Percentiles rank a stretch among this genome's conserved stretches.
Evolutionary conservation across 768 basidiomycete genomes (phyloP).

Genomic region (Tricholoma bakamatsutake): DNA sequence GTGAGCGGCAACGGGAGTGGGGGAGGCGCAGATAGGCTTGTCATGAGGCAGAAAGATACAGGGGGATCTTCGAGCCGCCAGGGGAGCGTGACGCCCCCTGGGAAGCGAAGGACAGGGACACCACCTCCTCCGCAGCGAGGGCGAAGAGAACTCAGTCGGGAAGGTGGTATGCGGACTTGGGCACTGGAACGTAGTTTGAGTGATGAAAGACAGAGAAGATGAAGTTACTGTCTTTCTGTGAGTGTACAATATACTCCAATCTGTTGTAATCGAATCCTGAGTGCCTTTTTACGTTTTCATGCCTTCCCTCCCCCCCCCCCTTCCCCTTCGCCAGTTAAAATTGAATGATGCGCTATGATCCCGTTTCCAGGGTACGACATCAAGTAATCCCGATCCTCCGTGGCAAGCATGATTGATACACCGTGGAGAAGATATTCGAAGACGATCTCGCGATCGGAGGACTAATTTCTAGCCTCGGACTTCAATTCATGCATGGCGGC

Average conservation of each 20-base stretch:
- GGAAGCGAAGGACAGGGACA: neutral
- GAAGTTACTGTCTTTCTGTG: neutral
- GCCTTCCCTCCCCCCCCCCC: no score
- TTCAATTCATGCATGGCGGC: no score
- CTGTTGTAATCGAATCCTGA: no score
- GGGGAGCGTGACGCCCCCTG: slow-evolving; percentile 1
- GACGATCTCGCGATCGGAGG: no score
- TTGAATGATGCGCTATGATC: no score
- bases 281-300: no score
- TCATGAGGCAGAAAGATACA: slow-evolving; percentile 25
- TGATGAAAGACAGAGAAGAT: slow-evolving; percentile 4
- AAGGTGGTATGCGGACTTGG: slow-evolving; percentile 15
- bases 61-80: slow-evolving; percentile 19
- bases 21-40: slow-evolving; percentile 12
- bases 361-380: no score
- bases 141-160: slow-evolving; percentile 7
- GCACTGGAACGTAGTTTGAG: slow-evolving; percentile 18
- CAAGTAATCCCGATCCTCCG: no score
- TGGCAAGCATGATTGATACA: no score
- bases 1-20: neutral
- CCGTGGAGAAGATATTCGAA: no score
- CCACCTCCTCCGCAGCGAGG: slow-evolving; percentile 3
- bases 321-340: no score
- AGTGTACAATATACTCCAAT: neutral
- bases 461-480: no score